Evolutionary conservation across 202 grass and related monocot genomes (phyloP), one percentile per base, ranked within the genome.

Genomic region (Brachypodium distachyon): DNA sequence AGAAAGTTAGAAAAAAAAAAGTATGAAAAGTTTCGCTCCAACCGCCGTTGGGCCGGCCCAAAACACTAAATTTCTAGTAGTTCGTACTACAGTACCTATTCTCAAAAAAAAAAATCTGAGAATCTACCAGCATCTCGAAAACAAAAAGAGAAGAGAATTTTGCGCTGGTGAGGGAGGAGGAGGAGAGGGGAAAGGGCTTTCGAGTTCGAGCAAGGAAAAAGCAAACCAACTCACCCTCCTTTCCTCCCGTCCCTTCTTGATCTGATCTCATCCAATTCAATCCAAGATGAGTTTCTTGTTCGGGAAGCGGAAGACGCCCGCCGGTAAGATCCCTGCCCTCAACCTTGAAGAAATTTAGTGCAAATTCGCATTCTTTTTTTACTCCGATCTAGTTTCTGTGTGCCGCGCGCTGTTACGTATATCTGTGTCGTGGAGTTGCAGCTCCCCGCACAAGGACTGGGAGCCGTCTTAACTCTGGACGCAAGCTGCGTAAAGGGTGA

Each of bases 251-350:
- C 8, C 3, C 49, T 53, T 6, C 54, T 57, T 23, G 53, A 57
- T 29, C 54, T 1, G 23, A 57, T 29, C 25, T 28, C 12, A 57
- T 57, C 26, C 48, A 28, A 27, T 46, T 12, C 49, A 28, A 58
- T 67, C 59, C 47, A 87, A 85, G 71, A 96, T 92, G 89, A 96
- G 93, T 81, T 96, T 92, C 67, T 70, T 96, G 84, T 90, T 96
- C 41, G 89, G 89, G 62, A 96, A 92, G 82, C 88, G 91, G 78
- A 96, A 96, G 86, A 83, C 86, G 29, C 93, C 93, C 58, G 89
- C 87, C 22, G 93, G 89, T 96, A 83, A 65, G 84, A 25, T 73
- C 13, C 40, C 5, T 17, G 18, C 26, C 27, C 41, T 22, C 16
- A 7, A 23, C 31, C 27, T 50, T 3, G 8, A 27, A 22, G 19